Evolutionary conservation across 2,329 filamentous ascomycete genomes (phyloP).

Genomic region (Fusarium veterinarium): DNA sequence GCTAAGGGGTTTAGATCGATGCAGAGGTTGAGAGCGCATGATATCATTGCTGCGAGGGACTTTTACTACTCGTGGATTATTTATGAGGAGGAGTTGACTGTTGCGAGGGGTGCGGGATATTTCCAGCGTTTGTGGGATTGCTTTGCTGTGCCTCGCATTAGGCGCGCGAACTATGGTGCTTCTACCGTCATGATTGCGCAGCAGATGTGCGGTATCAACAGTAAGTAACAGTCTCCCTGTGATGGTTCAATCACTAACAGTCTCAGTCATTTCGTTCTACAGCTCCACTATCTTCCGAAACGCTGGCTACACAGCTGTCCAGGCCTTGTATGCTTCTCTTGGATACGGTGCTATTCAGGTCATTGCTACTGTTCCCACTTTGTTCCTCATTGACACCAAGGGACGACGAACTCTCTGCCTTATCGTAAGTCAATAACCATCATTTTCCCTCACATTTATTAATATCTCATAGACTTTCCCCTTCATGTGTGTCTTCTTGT

Average conservation of each 20-base stretch:
- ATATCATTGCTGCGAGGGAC: constrained; percentile 67
- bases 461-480: constrained; percentile 47
- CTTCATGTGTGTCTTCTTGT: constrained; percentile 48
- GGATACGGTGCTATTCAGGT: constrained; percentile 33
- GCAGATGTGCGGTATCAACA: constrained; percentile 56
- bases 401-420: constrained; percentile 31
- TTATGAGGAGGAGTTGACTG: constrained; percentile 48
- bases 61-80: constrained; percentile 62
- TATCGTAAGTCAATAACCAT: constrained; percentile 4
- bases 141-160: constrained; percentile 74
- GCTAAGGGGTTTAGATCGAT: constrained; percentile 67
- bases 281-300: constrained; percentile 22
- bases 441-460: fast-evolving
- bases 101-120: constrained; percentile 45
- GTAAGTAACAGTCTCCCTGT: not conserved
- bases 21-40: constrained; percentile 58
- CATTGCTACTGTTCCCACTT: constrained; percentile 13
- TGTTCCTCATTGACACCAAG: constrained; percentile 29
- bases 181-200: constrained; percentile 83
- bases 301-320: not conserved
- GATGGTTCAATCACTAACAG: not conserved
- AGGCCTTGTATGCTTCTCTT: constrained; percentile 27
- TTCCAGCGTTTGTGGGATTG: constrained; percentile 60
- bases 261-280: constrained; percentile 41
- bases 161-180: constrained; percentile 78